These are phyloP conservation scores for Wickerhamomyces bovis DNA, from an alignment of 805 yeast species.

Conservation along the genomic window DNA sequence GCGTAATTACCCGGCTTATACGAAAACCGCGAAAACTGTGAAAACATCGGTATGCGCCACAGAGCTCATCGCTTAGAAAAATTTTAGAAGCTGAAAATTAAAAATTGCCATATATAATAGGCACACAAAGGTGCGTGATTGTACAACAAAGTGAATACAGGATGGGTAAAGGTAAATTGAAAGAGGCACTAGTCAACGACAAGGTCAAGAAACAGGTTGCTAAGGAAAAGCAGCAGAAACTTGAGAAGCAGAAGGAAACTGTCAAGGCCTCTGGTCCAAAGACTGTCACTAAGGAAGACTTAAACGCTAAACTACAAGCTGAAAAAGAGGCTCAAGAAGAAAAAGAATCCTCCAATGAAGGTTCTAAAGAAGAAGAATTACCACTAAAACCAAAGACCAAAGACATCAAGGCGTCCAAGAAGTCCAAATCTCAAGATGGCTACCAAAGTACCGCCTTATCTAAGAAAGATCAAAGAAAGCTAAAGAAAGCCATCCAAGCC, in stretches of 20 bases:
- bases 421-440: conserved; percentile 24
- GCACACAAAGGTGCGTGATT: not conserved
- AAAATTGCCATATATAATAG: too few relatives aligned
- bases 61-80: conserved; percentile 6
- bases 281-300: conserved; percentile 28
- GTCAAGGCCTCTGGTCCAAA: conserved; percentile 24
- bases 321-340: conserved; percentile 16
- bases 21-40: not conserved
- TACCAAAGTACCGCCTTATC: conserved; percentile 49
- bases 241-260: conserved; percentile 18
- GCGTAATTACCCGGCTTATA: not conserved
- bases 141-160: not conserved
- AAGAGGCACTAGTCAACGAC: conserved; percentile 18
- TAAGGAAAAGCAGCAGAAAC: conserved; percentile 14
- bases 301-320: conserved; percentile 13
- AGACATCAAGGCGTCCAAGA: not conserved
- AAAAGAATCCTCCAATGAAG: conserved; percentile 3
- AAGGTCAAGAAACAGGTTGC: conserved; percentile 14
- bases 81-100: conserved; percentile 1
- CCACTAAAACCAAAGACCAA: not conserved
- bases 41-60: not conserved
- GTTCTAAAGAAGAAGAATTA: conserved; percentile 13
- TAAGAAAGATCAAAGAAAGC: conserved; percentile 56
- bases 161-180: conserved; percentile 25
- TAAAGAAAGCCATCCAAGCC: conserved; percentile 39